Evolutionary conservation across 805 yeast species (phyloP).

Genomic region (Wickerhamiella spandovensis): DNA sequence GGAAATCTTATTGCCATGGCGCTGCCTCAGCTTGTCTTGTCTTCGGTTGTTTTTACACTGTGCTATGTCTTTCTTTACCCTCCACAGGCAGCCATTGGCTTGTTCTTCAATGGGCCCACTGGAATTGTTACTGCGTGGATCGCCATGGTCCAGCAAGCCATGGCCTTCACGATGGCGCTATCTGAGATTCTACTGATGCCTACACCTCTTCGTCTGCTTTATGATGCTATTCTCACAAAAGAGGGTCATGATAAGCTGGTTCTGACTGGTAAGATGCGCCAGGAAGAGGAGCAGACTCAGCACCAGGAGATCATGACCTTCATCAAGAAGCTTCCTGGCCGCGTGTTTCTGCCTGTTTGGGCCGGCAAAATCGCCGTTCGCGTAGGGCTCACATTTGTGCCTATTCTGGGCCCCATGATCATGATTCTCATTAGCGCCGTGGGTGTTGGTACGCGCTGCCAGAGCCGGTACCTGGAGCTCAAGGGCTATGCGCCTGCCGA

Average conservation of each 20-base stretch:
- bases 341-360: conserved; percentile 31
- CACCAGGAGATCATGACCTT: conserved; percentile 25
- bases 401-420: conserved; percentile 45
- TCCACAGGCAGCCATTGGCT: conserved; percentile 29
- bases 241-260: conserved; percentile 37
- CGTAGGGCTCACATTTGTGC: conserved; percentile 35
- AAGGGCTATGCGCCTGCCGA: conserved; percentile 37
- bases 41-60: conserved; percentile 26
- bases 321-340: conserved; percentile 27
- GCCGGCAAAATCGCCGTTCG: conserved; percentile 26
- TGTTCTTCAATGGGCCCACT: conserved; percentile 37
- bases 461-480: conserved; percentile 42
- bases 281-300: conserved; percentile 21
- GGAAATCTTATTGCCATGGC: conserved; percentile 32
- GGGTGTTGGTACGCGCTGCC: conserved; percentile 38
- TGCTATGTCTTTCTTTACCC: conserved; percentile 34
- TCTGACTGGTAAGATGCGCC: conserved; percentile 26
- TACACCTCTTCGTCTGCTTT: conserved; percentile 32
- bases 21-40: conserved; percentile 34
- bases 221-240: conserved; percentile 34
- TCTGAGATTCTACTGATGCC: conserved; percentile 35
- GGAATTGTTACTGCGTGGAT: conserved; percentile 36
- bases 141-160: conserved; percentile 32
- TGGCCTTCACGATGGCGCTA: conserved; percentile 31
- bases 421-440: conserved; percentile 41